Evolutionary conservation across 306 rosid species (phyloP).

Genomic region (Nissolia schottii): DNA sequence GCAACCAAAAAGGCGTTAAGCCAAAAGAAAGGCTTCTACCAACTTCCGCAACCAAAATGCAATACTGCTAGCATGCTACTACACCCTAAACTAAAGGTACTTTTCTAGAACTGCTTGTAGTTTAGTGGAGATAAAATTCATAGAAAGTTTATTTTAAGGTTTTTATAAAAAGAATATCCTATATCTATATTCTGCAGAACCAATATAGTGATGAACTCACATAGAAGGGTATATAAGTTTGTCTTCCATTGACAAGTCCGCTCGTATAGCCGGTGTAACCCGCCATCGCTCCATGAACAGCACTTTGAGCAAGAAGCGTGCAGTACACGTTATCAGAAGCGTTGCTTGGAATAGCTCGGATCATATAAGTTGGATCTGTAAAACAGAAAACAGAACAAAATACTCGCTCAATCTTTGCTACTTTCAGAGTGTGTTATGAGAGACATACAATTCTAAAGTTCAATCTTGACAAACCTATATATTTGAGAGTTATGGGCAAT

Average conservation of each 20-base stretch:
- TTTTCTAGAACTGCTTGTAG: not conserved
- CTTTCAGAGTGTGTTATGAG: not conserved
- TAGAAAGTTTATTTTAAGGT: too few species aligned
- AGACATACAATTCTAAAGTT: not conserved
- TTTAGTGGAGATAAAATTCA: too few species aligned
- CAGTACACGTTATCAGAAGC: conserved; percentile 92
- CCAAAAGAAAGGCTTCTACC: not conserved
- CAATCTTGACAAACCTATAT: conserved; percentile 60
- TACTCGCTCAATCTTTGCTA: not conserved
- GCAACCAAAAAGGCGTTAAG: not conserved
- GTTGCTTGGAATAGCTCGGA: conserved; percentile 88
- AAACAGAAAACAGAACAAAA: not conserved
- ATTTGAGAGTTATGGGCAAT: conserved; percentile 68
- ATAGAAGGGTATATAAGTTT: conserved; percentile 77
- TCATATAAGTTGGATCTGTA: conserved; percentile 96
- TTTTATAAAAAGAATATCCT: too few species aligned
- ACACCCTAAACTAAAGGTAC: not conserved
- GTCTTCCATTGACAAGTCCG: conserved; percentile 90
- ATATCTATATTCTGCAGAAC: not conserved
- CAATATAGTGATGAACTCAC: conserved; percentile 46
- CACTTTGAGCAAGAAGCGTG: conserved; percentile 94
- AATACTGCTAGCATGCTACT: not conserved
- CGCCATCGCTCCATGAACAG: conserved; percentile 97
- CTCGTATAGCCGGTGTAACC: conserved; percentile 83
- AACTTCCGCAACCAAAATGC: conserved; percentile 12